Evolutionary conservation across 2,329 filamentous ascomycete genomes (phyloP), one percentile per base, ranked within the genome.

Genomic region (Ploettnerulaceae sp.): DNA sequence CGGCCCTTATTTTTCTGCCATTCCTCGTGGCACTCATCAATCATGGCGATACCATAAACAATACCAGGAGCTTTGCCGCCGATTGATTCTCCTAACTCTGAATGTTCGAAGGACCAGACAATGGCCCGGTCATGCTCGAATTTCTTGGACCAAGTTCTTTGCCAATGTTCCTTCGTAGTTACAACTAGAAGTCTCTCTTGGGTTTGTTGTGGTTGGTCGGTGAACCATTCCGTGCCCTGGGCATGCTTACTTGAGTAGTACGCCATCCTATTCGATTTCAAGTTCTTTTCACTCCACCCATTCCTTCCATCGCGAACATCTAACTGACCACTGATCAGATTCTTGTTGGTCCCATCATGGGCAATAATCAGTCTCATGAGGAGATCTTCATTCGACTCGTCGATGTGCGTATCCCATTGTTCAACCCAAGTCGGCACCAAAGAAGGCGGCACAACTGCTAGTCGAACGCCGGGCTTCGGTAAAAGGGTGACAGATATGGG

Each of bases 21-120:
- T 12, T 49, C 47, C 21, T 57, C 56, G 29, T 58, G 56, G 18
- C 34, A 54, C 35, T 58, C 56, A 42, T 58, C 56, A 5, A 54
- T 42, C 49, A 54, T 52, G 3, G 54, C 54, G 26, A 58, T 53
- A n/a, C 56, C 56, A 29, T 57, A 52, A 2, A 53, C 49, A n/a
- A 56, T 45, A 6, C 49, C 46, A 15, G 33, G 21, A 9, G 25
- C 36, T 12, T 20, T 44, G 15, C 41, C 41, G 7, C n/a, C 36
- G 4, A 12, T 26, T 12, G 28, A 18, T 24, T 22, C 28, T 15
- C 33, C 20, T n/a, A 17, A 11, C 33, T 25, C 14, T 22, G 26
- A 18, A 24, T 26, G 14, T 48, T 29, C 20, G 18, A 9, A 20
- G 7, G 21, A 32, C 20, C 20, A 8, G 26, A 34, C 17, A 2